Percentiles rank a stretch among this genome's conserved stretches.
Conservation (phyloP, 2,329 filamentous ascomycete genomes). For the Byssothecium circinans region DNA sequence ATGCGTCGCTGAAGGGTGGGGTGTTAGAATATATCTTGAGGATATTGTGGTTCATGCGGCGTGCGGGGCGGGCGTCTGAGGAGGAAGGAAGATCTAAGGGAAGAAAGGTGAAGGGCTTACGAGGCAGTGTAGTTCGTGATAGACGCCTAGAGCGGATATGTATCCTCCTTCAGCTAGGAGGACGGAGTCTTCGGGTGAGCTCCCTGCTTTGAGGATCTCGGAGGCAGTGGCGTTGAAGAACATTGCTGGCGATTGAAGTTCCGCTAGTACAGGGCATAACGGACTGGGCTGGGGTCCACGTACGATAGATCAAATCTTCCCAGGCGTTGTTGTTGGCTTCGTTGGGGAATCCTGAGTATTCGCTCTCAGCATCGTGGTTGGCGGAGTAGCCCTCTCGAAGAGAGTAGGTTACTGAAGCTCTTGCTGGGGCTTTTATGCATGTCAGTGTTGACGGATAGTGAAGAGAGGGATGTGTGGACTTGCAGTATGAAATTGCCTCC, state of each 20-base stretch:
- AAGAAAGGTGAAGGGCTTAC: background rate
- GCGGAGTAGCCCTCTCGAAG: too few relatives aligned
- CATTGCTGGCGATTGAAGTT: background rate
- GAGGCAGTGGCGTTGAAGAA: background rate
- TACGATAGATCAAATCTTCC: constrained; percentile 5
- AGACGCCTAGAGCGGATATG: constrained; percentile 6
- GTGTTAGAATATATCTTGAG: too few relatives aligned
- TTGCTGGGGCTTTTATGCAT: too few relatives aligned
- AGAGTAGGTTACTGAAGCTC: too few relatives aligned
- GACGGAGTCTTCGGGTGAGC: constrained; percentile 3
- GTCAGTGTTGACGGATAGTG: too few relatives aligned
- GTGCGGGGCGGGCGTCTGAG: too few relatives aligned
- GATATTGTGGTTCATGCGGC: too few relatives aligned
- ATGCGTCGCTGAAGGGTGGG: too few relatives aligned
- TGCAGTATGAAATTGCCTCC: too few relatives aligned
- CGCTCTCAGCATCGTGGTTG: too few relatives aligned
- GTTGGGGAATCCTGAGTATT: constrained; percentile 3
- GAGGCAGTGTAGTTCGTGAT: constrained; percentile 8
- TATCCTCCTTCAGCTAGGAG: constrained; percentile 7
- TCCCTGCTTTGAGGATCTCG: constrained; percentile 4
- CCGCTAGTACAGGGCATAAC: background rate
- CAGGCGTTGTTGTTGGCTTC: constrained; percentile 6
- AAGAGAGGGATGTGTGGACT: too few relatives aligned
- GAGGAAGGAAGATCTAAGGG: too few relatives aligned
- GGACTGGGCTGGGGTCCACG: background rate